Base-by-base conservation (phyloP, 306 rosid species). In the Alnus rubra region DNA sequence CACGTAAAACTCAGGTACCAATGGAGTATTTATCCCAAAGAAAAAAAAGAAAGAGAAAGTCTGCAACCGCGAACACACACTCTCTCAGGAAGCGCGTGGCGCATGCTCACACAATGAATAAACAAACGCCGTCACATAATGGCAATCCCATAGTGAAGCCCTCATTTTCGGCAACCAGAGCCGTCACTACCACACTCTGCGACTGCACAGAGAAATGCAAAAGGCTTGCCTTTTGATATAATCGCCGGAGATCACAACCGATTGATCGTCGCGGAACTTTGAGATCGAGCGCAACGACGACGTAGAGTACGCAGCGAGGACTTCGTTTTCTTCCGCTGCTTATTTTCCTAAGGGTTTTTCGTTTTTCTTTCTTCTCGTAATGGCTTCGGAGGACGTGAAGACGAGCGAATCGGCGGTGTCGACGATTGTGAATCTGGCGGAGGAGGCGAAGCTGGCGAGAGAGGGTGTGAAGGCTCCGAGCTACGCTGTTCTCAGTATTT, bases 341-440 rank as follows among this genome's bases (percentile, higher is more conserved):
- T 59, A 3, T 60, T 9, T 2, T 48, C 28, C 7, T 59, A 58
- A 51, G 82, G 77, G 49, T 33, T 77, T 69, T 37, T 12, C 47
- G 30, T 13, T 80, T 56, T 48, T 15, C 53, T 4, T 14, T 35
- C 53, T 56, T 67, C 53, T 53, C 74, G 2, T 9, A 44, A 91
- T 95, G 99, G 99, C 97, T 76, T 93, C 99, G 63, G 99, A 93
- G 82, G 96, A 96, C 81, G 99, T 91, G 79, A 91, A 96, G 79
- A 83, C 83, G 65, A 89, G 88, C 59, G 97, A 93, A 63, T 87
- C 89, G 42, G 94, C 99, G 9, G 98, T 96, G 1, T 87, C 96
- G 53, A 96, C 86, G 75, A 87, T 93, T 78, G 98, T 93, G 54
- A 96, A 80, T 84, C 85, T 96, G 79, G 98, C 98, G 14, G 98